These are phyloP conservation scores for Flammula alnicola DNA, from an alignment of 1,284 basidiomycete species.

Conservation along the genomic window DNA sequence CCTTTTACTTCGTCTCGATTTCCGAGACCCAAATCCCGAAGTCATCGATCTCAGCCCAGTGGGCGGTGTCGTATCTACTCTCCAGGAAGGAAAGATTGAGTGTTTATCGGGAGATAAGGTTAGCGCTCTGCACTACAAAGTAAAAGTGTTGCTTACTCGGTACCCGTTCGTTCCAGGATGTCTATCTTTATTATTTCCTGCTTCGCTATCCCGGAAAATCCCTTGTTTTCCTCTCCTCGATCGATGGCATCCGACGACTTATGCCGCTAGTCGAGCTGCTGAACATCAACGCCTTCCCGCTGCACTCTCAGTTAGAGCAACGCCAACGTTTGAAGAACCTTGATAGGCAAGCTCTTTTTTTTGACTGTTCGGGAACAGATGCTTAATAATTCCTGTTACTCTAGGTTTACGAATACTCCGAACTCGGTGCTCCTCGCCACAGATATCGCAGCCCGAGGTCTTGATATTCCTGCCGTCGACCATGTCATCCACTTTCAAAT, in stretches of 20 bases:
- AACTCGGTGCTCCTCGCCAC: conserved; percentile 92
- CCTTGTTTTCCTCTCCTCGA: conserved; percentile 93
- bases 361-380: conserved; percentile 3
- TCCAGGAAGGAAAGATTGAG: conserved; percentile 92
- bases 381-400: neutral
- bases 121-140: conserved; percentile 20
- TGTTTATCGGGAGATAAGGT: conserved; percentile 91
- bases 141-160: conserved; percentile 8
- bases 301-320: conserved; percentile 97
- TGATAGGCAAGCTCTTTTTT: conserved; percentile 62
- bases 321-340: conserved; percentile 96
- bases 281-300: conserved; percentile 77
- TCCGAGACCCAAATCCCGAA: conserved; percentile 87
- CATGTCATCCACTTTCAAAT: conserved; percentile 97
- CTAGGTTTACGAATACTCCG: conserved; percentile 76
- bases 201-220: conserved; percentile 94
- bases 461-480: conserved; percentile 91
- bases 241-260: conserved; percentile 94
- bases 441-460: conserved; percentile 95
- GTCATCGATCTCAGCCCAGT: conserved; percentile 91
- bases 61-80: conserved; percentile 81
- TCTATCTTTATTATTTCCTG: conserved; percentile 96
- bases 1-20: conserved; percentile 88
- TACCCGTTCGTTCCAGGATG: conserved; percentile 62
- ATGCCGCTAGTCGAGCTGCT: conserved; percentile 85